These are phyloP conservation scores for Hypoxylon rubiginosum DNA, from an alignment of 2,329 filamentous ascomycete genomes.

Conservation along the genomic window DNA sequence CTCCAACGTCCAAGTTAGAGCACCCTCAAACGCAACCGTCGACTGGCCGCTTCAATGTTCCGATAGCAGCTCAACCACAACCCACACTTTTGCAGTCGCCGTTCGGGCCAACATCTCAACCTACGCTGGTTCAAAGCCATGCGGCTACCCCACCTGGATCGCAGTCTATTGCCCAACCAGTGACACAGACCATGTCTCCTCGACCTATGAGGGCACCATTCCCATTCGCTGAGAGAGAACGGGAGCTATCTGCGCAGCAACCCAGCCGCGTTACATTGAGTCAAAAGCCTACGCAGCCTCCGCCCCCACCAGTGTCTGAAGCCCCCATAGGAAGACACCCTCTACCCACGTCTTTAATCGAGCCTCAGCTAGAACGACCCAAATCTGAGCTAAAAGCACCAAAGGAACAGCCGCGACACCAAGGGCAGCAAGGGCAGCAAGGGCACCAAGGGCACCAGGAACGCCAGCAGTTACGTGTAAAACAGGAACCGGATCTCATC, in stretches of 20 bases:
- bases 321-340: conserved; percentile 48
- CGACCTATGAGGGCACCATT: conserved; percentile 63
- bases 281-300: conserved; percentile 47
- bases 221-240: conserved; percentile 61
- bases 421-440: no score
- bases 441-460: conserved; percentile 49
- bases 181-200: conserved; percentile 62
- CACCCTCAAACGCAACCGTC: conserved; percentile 54
- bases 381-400: conserved; percentile 50
- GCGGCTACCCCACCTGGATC: conserved; percentile 47
- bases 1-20: conserved; percentile 62
- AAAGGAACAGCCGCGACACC: conserved; percentile 52
- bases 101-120: conserved; percentile 49
- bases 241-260: conserved; percentile 49
- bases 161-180: conserved; percentile 56
- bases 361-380: conserved; percentile 51
- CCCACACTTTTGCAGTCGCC: conserved; percentile 47
- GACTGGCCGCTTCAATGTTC: conserved; percentile 60
- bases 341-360: conserved; percentile 49
- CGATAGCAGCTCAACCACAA: conserved; percentile 60
- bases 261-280: conserved; percentile 51
- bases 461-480: conserved; percentile 56
- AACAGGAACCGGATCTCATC: conserved; percentile 65
- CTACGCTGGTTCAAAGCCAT: conserved; percentile 47
- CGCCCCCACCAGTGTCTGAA: conserved; percentile 49